Evolutionary conservation across 75 land plant genomes (phyloP), one percentile per base, ranked within the genome.

Genomic region (Cryptomeria japonica): DNA sequence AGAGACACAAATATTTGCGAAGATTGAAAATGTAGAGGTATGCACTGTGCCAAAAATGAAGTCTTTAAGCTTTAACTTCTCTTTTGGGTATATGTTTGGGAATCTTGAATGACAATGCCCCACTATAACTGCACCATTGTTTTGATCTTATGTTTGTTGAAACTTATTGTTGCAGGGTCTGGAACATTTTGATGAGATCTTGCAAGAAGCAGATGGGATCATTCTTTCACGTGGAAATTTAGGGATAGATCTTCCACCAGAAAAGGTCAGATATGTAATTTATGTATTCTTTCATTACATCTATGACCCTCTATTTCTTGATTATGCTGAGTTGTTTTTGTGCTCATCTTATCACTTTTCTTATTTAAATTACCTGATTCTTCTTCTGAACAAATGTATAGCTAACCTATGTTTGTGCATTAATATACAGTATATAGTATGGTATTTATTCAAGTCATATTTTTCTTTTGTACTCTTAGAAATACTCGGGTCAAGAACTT

Each of bases 231-330:
- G 99, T 80, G 99, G 99, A 18, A 96, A 96, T 88, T 89, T 97
- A 85, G 99, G 99, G 10, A 96, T 97, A 56, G 99, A 97, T 90
- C 94, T 96, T 55, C 98, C 98, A 28, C 96, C 99, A 68, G 99
- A 97, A 87, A 96, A 96, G 93, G 99, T 96, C 36, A 31, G 64
- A n/a, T 32, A 51, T 73, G 34, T 82, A 82, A 31, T 13, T 15
- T 0, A 22, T 46, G 51, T 14, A 80, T 41, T 22, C 6, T n/a
- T n/a, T 46, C 28, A 44, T 82, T 13, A n/a, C 31, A 46, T 46
- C 14, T n/a, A 18, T n/a, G 31, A 34, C 37, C 37, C 3, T 34
- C 38, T 34, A 75, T 82, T 46, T 46, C 34, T 28, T 46, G 84
- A 79, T 79, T 39, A n/a, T n/a, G n/a, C 11, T 8, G 10, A 75